A percentile compares a stretch with the other conserved stretches of the same genome.
Conservation (phyloP, 345 rosid genomes). For the Salix viminalis region DNA sequence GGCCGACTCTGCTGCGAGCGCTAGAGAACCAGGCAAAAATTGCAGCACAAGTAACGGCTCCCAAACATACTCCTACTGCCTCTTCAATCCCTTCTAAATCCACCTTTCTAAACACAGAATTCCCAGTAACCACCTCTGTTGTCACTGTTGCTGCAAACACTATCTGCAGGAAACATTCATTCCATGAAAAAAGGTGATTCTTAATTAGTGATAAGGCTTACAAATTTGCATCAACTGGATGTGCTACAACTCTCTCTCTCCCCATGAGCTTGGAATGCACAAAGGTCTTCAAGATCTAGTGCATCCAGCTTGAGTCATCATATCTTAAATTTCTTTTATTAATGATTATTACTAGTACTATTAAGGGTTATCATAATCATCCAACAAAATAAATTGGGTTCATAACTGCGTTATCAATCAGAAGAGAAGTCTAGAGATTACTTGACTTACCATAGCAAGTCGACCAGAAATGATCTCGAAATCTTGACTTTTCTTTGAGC, state of each 20-base stretch:
- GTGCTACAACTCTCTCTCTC: too few relatives aligned
- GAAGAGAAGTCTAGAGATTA: background rate
- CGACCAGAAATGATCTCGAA: constrained; percentile 90
- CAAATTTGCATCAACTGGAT: background rate
- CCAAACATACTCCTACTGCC: constrained; percentile 62
- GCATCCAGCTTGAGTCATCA: background rate
- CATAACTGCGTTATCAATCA: background rate
- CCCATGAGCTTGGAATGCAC: too few relatives aligned
- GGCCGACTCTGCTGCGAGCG: constrained; percentile 62
- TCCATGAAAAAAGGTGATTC: background rate
- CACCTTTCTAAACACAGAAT: constrained; percentile 69
- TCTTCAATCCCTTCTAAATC: constrained; percentile 68
- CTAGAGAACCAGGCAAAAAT: constrained; percentile 75
- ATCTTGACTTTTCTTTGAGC: constrained; percentile 80
- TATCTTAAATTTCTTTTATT: too few relatives aligned
- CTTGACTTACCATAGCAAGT: constrained; percentile 63
- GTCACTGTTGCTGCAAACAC: constrained; percentile 75
- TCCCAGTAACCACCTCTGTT: constrained; percentile 72
- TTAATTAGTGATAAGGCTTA: background rate
- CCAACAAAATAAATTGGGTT: background rate
- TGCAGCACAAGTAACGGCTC: constrained; percentile 64
- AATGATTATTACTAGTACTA: background rate
- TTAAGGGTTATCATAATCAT: background rate
- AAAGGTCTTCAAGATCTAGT: too few relatives aligned
- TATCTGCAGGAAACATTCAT: constrained; percentile 36